Evolutionary conservation across 176 grass and related monocot genomes (phyloP).

Genomic region (Bonia amplexicaulis): DNA sequence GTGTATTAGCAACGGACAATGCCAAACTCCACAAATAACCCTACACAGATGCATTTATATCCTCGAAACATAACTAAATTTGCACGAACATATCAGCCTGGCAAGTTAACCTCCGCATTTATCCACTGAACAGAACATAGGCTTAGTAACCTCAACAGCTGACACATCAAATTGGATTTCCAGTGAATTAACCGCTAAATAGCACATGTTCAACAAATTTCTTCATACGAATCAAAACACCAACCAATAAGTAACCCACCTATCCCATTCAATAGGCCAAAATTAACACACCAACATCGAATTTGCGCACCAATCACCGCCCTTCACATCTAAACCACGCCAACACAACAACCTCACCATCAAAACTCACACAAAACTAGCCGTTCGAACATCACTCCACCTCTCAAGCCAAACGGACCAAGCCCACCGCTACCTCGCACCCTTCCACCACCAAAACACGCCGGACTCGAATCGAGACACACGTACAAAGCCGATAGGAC

Average conservation of each 20-base stretch:
- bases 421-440: not conserved
- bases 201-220: not conserved
- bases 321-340: not conserved
- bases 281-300: not conserved
- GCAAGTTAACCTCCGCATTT: not conserved
- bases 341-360: not conserved
- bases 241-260: not conserved
- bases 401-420: not conserved
- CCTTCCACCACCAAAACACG: not conserved
- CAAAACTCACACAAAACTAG: not conserved
- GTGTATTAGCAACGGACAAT: not conserved
- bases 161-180: not conserved
- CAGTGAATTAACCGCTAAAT: not conserved
- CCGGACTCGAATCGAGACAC: not conserved
- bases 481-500: not conserved
- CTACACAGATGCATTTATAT: not conserved
- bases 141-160: not conserved
- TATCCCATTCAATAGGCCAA: not conserved
- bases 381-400: not conserved
- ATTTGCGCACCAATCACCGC: not conserved
- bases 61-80: not conserved
- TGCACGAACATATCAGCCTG: not conserved
- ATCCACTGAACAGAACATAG: not conserved
- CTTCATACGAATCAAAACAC: not conserved
- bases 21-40: not conserved